Evolutionary conservation across 1,284 basidiomycete genomes (phyloP), one percentile per base, ranked within the genome.

Genomic region (Lignosus rhinocerotis): DNA sequence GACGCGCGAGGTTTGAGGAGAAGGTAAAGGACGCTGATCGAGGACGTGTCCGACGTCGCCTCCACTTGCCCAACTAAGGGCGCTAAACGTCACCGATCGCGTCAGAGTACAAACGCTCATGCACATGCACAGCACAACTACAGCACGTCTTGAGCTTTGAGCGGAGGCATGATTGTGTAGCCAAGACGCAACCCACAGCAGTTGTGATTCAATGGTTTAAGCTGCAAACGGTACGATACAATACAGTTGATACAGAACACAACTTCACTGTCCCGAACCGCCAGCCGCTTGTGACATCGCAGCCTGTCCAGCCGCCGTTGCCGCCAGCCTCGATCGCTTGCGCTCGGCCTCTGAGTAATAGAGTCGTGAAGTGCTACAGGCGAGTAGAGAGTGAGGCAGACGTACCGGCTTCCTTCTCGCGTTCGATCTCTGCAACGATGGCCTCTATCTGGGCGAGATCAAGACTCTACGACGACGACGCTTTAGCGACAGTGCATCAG

Each of bases 351-450:
- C 93, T 81, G 75, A n/a, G 64, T 55, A 44, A 11, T 30, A 12
- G 43, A 54, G 32, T 55, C 12, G 58, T 57, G 31, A 63, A 3
- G 30, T 45, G 6, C 9, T 25, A 39, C 3, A 12, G 34, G 12
- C 45, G 2, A 16, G 21, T 43, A 39, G 50, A 42, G 17, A 41
- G 9, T 17, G 12, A 33, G 44, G 43, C 31, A 34, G 41, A 79
- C 86, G 45, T 64, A 91, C 90, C 90, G 56, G 92, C 93, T 79
- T 97, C 96, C 79, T 97, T 98, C 78, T 98, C 96, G 61, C 87
- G 84, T 74, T 98, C 95, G 63, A 98, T 98, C 53, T 93, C 90
- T 46, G 85, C 77, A 1, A 98, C 96, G 63, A 97, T 95, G 0
- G 80, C 86, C 73, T 96, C 94, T 56, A 98, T 95, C 72, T 98